Evolutionary conservation across 2,329 filamentous ascomycete genomes (phyloP), one percentile per base, ranked within the genome.

Genomic region (Claviceps arundinis): DNA sequence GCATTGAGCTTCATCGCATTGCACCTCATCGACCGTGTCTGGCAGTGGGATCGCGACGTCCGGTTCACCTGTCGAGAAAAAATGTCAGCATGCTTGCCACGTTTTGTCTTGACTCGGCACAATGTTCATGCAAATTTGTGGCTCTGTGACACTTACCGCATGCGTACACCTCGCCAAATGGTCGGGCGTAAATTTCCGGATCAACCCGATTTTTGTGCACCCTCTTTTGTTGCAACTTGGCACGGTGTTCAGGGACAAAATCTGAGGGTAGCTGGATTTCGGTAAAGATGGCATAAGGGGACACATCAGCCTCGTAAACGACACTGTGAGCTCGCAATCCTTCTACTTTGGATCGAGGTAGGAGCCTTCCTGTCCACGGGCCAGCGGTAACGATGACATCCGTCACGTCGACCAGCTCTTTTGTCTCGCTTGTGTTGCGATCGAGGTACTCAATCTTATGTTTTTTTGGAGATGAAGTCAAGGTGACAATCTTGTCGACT

Each of bases 171-270:
- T 95, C 90, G 52, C 85, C 80, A 64, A 89, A 85, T 0, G 90
- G 90, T 4, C 93, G 78, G 0, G 93, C 87, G 65, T 98, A 98
- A 56, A 97, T 93, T 67, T 98, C 93, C 0, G 93, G 93, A 26
- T 88, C 83, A 13, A 89, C 88, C 17, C 77, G 77, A 30, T 81
- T 76, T 54, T 74, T 73, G 67, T 77, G 78, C 60, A 68, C 70
- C 61, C 74, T 70, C 69, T 70, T 73, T 63, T 77, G 72, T 54
- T 71, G 75, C 62, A 67, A 64, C 57, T 61, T 64, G 53, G 67
- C 64, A 50, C 73, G 70, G 59, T 77, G 76, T 58, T 69, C 71
- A 3, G 74, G 74, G 2, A 78, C 67, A 64, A 83, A 89, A 55
- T 80, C 77, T 14, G 69, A 64, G 0, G 89, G 87, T 2, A 95